Evolutionary conservation across 306 rosid species (phyloP).

Genomic region (Sphenostylis stenocarpa): DNA sequence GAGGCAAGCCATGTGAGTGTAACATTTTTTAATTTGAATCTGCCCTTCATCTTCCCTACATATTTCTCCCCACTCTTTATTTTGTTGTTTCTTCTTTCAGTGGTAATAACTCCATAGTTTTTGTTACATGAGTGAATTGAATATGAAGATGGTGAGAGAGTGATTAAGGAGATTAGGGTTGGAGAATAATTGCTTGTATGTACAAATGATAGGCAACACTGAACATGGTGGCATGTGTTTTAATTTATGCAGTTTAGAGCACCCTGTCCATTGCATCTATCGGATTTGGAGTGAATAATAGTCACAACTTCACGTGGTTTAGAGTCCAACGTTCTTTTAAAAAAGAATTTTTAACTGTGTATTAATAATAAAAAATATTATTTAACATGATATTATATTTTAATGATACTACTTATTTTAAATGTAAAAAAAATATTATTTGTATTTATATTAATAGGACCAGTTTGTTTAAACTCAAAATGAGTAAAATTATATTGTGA

Average conservation of each 20-base stretch:
- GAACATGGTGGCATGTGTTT: conserved; percentile 52
- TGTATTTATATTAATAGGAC: no score
- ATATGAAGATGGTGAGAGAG: conserved; percentile 1
- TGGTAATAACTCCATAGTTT: conserved; percentile 40
- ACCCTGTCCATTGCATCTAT: neutral
- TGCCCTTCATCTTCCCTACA: conserved; percentile 21
- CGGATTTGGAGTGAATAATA: neutral
- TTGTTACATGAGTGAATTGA: neutral
- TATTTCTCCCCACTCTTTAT: neutral
- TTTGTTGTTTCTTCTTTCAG: conserved; percentile 20
- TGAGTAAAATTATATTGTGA: no score
- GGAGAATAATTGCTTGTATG: conserved; percentile 37
- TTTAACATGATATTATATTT: no score
- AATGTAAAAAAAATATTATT: no score
- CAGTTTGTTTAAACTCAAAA: no score
- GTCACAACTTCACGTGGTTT: no score
- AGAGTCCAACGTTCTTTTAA: no score
- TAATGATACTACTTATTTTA: no score
- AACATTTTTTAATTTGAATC: conserved; percentile 20
- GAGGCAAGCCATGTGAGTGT: conserved; percentile 55
- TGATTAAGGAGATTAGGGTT: conserved; percentile 13
- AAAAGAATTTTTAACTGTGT: no score
- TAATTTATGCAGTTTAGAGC: neutral
- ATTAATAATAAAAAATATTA: no score
- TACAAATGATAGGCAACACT: conserved; percentile 30